Evolutionary conservation across 2,329 filamentous ascomycete species (phyloP).

Genomic region (Epichloe brachyelytri): DNA sequence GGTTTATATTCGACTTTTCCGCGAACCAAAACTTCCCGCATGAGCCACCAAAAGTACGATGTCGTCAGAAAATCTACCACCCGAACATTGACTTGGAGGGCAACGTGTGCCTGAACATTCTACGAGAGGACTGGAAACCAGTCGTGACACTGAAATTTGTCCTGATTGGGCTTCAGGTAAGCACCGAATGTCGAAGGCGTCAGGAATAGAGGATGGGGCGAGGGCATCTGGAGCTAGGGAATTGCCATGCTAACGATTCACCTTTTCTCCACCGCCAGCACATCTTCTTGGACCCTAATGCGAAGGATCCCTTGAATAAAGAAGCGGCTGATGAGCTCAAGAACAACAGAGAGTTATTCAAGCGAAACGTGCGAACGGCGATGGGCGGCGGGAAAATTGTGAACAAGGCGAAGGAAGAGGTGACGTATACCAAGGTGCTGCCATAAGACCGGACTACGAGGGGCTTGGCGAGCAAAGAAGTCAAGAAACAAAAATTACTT

Average conservation of each 20-base stretch:
- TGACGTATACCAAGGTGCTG: slow-evolving; percentile 66
- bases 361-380: slow-evolving; percentile 71
- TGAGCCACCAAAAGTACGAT: slow-evolving; percentile 94
- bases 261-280: slow-evolving; percentile 43
- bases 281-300: slow-evolving; percentile 93
- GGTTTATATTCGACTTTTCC: slow-evolving; percentile 79
- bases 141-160: slow-evolving; percentile 94
- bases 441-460: slow-evolving; percentile 32
- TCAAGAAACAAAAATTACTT: background rate
- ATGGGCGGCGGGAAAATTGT: slow-evolving; percentile 68
- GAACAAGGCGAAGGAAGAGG: slow-evolving; percentile 32
- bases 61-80: slow-evolving; percentile 97
- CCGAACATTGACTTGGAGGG: slow-evolving; percentile 97
- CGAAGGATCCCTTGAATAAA: slow-evolving; percentile 95
- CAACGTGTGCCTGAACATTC: slow-evolving; percentile 94
- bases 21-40: slow-evolving; percentile 95
- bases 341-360: slow-evolving; percentile 75
- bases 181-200: background rate
- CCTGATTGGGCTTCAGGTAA: slow-evolving; percentile 80
- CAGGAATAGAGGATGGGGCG: background rate
- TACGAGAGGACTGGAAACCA: slow-evolving; percentile 98
- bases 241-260: slow-evolving; percentile 9
- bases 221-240: background rate
- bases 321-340: slow-evolving; percentile 90
- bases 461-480: background rate